Conservation (phyloP, 1,284 basidiomycete genomes). For the Tetrapyrgos nigripes region DNA sequence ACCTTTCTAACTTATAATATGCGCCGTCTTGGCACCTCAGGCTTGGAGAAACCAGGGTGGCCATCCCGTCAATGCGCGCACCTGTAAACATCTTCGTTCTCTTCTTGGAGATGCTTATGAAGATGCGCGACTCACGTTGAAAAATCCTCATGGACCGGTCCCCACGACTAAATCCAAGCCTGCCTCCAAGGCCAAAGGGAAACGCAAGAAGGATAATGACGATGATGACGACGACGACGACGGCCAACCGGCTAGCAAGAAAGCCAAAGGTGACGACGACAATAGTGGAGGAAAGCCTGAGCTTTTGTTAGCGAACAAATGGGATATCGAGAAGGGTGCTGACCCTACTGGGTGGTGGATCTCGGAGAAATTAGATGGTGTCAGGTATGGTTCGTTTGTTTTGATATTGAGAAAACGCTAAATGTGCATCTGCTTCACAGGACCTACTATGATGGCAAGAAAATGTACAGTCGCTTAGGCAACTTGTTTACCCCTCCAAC, state of each 20-base stretch:
- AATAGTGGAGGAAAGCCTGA: conserved; percentile 30
- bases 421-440: conserved; percentile 31
- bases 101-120: conserved; percentile 68
- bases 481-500: conserved; percentile 66
- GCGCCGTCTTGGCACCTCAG: conserved; percentile 28
- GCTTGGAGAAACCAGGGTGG: conserved; percentile 59
- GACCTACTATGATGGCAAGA: conserved; percentile 65
- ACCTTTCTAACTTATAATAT: conserved; percentile 1
- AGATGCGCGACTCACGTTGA: conserved; percentile 51
- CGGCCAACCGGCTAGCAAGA: conserved; percentile 18
- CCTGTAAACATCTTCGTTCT: conserved; percentile 66
- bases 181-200: conserved; percentile 25
- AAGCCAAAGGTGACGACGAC: conserved; percentile 33
- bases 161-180: conserved; percentile 34
- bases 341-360: conserved; percentile 74
- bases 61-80: conserved; percentile 57
- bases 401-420: background rate
- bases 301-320: conserved; percentile 64
- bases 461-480: conserved; percentile 63
- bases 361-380: conserved; percentile 69
- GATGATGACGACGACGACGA: conserved; percentile 25
- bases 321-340: conserved; percentile 58
- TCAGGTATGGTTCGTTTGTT: conserved; percentile 41
- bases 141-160: conserved; percentile 50
- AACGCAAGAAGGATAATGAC: conserved; percentile 27